Base-by-base conservation (phyloP, 73 alveolate genomes). In the Symbiodinium pilosum region DNA sequence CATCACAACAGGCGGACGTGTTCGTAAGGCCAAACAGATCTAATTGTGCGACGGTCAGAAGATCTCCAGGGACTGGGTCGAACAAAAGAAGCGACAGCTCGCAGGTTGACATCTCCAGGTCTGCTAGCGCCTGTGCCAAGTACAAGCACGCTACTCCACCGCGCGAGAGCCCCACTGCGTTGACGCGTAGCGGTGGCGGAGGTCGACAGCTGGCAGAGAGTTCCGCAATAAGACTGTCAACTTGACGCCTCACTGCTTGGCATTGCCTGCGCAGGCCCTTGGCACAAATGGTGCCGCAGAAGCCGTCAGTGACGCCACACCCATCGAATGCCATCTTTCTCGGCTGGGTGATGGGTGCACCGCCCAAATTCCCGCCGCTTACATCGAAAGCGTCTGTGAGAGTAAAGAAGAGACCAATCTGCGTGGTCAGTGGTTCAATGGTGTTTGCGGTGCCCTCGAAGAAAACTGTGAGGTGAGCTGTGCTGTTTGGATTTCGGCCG, bases 321-420 rank as follows among this genome's bases (percentile, higher is more conserved):
- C 95, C 95, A 40, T 88, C 95, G 71, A 88, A 88, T 83, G 95
- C 95, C 95, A 88, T 88, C 71, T 88, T 88, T 51, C 95, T 88
- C 34, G 95, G 95, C 44, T 64, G 86, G 44, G 30, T 56, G 44
- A 64, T 38, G 38, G 95, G 86, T 43, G 47, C 95, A 64, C 95
- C 95, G 26, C 95, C 95, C 21, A 47, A n/a, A 40, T 39, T 77
- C 24, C 95, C 95, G 9, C 86, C 95, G 44, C 86, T 40, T 34
- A 88, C 86, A 42, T 88, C 95, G 77, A 88, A 11, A 54, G 95
- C 95, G 34, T 88, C 95, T 68, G 95, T 88, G 43, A 88, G 86
- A 11, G 68, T 64, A 69, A 88, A 88, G 86, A 88, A 88, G 34
- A 88, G 95, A 30, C 95, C 95, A 34, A 88, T 88, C 83, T 88